phyloP scores from a whole-genome alignment of 2,329 filamentous ascomycete species.

The Colletotrichum sojae region DNA sequence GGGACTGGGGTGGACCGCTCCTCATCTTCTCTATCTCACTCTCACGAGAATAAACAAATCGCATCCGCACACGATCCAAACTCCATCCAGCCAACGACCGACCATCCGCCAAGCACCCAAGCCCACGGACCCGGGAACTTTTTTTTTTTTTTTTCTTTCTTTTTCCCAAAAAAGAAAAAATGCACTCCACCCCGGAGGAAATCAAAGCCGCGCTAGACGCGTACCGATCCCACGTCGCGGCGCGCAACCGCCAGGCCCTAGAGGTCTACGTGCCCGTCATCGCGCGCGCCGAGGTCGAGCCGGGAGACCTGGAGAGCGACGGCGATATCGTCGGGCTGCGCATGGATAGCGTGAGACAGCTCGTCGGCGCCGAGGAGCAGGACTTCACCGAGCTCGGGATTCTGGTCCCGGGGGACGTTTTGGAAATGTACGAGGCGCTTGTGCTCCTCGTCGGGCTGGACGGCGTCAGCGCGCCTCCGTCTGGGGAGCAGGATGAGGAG shows the following conservation, averaged over 20 bases:
- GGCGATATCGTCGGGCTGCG: constrained; percentile 9
- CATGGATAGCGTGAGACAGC: background rate
- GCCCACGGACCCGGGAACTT: too few species aligned
- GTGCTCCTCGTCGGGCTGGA: background rate
- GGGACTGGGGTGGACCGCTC: too few species aligned
- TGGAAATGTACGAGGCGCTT: background rate
- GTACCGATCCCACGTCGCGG: constrained; percentile 12
- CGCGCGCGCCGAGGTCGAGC: constrained; percentile 6
- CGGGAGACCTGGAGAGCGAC: background rate
- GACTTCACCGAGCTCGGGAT: background rate
- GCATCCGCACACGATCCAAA: too few species aligned
- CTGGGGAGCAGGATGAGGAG: background rate
- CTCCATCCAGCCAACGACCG: too few species aligned
- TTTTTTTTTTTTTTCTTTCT: too few species aligned
- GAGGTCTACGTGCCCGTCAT: constrained; percentile 20
- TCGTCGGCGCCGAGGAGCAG: background rate
- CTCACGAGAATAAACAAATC: too few species aligned
- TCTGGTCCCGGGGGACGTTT: background rate
- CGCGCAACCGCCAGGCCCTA: constrained; percentile 8
- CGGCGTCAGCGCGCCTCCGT: background rate
- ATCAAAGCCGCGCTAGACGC: constrained; percentile 9
- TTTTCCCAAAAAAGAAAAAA: background rate
- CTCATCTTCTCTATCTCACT: too few species aligned
- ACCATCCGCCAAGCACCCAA: too few species aligned
- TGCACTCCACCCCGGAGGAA: constrained; percentile 4